Evolutionary conservation across 208 protist genomes (phyloP).

Genomic region (Acanthamoeba royreba): DNA sequence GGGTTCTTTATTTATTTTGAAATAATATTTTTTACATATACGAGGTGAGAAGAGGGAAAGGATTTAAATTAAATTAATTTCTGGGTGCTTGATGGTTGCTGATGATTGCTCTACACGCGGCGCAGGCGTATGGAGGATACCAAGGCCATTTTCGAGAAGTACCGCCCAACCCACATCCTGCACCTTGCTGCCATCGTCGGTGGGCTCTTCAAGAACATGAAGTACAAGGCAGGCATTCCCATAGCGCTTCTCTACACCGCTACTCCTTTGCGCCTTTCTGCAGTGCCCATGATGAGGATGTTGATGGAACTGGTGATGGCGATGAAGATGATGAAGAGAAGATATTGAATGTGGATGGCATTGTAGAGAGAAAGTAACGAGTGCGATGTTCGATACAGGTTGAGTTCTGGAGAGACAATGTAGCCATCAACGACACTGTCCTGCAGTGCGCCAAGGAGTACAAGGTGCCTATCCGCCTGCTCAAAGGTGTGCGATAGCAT

Average conservation of each 20-base stretch:
- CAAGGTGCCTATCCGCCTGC: slow-evolving; percentile 30
- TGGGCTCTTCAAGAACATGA: slow-evolving; percentile 90
- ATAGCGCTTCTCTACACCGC: neutral
- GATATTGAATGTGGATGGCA: no score
- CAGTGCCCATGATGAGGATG: neutral
- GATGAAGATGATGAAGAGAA: no score
- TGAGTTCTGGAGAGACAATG: slow-evolving; percentile 87
- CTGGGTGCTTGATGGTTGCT: no score
- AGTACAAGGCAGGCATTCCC: slow-evolving; percentile 78
- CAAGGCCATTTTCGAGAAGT: slow-evolving; percentile 79
- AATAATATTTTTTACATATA: no score
- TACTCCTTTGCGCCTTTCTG: neutral
- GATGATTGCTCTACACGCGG: neutral
- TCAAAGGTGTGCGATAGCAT: neutral
- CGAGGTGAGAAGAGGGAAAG: no score
- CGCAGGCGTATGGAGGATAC: slow-evolving; percentile 66
- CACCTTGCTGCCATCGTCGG: slow-evolving; percentile 92
- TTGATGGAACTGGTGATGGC: no score
- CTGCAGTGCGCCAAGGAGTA: slow-evolving; percentile 79
- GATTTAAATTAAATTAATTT: no score
- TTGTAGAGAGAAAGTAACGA: no score
- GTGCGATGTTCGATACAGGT: neutral
- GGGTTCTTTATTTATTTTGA: no score
- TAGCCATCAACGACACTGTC: slow-evolving; percentile 92
- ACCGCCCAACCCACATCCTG: slow-evolving; percentile 91